Evolutionary conservation across 176 grass and related monocot genomes (phyloP).

Genomic region (Aegilops sharonensis): DNA sequence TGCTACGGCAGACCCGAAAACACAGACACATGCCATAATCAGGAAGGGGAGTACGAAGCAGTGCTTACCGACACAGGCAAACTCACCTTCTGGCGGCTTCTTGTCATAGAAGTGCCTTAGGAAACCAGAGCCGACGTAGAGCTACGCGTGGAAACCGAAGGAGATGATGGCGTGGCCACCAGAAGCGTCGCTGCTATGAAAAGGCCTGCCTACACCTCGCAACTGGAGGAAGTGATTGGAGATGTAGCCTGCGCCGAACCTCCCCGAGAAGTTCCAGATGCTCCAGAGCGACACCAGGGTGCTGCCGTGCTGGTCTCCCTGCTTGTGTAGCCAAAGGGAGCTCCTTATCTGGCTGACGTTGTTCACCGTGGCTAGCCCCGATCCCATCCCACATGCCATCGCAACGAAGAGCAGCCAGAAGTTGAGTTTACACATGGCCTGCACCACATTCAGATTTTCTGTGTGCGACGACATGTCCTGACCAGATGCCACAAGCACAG

Average conservation of each 20-base stretch:
- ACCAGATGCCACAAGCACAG: background rate
- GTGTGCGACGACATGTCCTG: slow-evolving; percentile 22
- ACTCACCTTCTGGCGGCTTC: slow-evolving; percentile 30
- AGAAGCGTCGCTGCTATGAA: slow-evolving; percentile 46
- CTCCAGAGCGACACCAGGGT: slow-evolving; percentile 64
- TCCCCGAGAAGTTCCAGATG: slow-evolving; percentile 75
- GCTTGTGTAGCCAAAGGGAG: slow-evolving; percentile 52
- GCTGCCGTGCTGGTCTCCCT: slow-evolving; percentile 48
- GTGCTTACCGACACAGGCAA: background rate
- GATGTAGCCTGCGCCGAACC: slow-evolving; percentile 52
- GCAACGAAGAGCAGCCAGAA: slow-evolving; percentile 66
- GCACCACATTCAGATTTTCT: slow-evolving; percentile 41
- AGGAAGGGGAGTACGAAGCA: too few species aligned
- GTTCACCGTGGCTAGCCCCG: slow-evolving; percentile 63
- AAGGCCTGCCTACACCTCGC: slow-evolving; percentile 42
- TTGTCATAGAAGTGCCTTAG: slow-evolving; percentile 25
- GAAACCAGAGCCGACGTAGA: slow-evolving; percentile 64
- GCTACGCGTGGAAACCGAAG: slow-evolving; percentile 38
- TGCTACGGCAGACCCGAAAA: too few species aligned
- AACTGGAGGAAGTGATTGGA: slow-evolving; percentile 50
- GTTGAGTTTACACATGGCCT: slow-evolving; percentile 51
- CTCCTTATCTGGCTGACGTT: slow-evolving; percentile 65
- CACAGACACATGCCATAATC: too few species aligned
- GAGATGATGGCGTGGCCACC: slow-evolving; percentile 51
- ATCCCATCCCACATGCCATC: slow-evolving; percentile 75